Base-by-base conservation (phyloP, 805 yeast species). In the Cyberlindnera euphorbiiphila region DNA sequence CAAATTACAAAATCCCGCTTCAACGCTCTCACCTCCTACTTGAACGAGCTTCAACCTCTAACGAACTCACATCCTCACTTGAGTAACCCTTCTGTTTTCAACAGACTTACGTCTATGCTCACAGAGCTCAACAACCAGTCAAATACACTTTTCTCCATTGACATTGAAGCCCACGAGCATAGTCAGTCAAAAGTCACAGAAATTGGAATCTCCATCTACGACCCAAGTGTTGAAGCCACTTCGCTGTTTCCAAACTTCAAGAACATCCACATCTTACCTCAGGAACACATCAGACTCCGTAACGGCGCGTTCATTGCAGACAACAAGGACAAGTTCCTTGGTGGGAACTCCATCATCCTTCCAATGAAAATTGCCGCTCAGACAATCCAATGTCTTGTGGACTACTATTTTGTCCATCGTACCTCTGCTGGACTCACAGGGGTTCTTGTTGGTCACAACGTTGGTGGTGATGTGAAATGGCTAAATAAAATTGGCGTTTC, bases 391-490 rank as follows among this genome's bases (percentile, higher is more conserved):
- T 39, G 56, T 4, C 45, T 76, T 17, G 49, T 77, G 3, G 57
- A 74, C 34, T 62, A 61, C 37, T 75, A 74, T 47, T 64, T 73
- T 46, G 39, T 45, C 5, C 51, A 61, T 9, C 46, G 50, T 25
- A 48, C 56, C 28, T 42, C 34, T 9, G 48, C 35, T n/a, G 65
- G 54, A 0, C 49, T 57, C 52, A 44, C 47, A 14, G 54, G 65
- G 14, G 62, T 67, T 0, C 61, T 78, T 28, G 79, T 81, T 17
- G 88, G 86, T 1, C 89, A 81, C 56, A 69, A 69, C 34, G 61
- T 78, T 9, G 43, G 49, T 13, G 78, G 76, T 12, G 88, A 81
- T 51, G 37, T 81, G 13, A 60, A 53, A 31, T 73, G 79, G 77
- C 57, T 81, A 20, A 47, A 47, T 14, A 47, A 54, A 10, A 41